These are phyloP conservation scores for Linnemannia zychae DNA, from an alignment of 192 early-diverging fungal species.

Conservation along the genomic window DNA sequence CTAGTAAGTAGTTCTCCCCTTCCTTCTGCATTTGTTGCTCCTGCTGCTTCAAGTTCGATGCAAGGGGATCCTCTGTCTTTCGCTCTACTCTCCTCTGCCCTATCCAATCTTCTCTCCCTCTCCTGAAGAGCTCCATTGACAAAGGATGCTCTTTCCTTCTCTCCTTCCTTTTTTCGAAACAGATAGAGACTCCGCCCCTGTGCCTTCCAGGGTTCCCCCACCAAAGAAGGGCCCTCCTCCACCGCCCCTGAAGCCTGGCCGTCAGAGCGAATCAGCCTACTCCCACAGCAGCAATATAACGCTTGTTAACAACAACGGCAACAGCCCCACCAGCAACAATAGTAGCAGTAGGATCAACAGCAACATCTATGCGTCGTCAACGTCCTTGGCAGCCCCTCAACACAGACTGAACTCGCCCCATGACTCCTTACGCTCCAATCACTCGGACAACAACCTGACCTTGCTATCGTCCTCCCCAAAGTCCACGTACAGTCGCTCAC, in stretches of 20 bases:
- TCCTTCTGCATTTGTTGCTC: background rate
- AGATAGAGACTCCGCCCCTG: conserved; percentile 43
- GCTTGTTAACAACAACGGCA: background rate
- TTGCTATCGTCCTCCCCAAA: conserved; percentile 50
- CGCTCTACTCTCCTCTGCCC: background rate
- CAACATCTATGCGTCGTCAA: conserved; percentile 13
- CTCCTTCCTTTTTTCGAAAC: conserved; percentile 6
- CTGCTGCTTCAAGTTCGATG: background rate
- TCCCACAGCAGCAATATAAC: conserved; percentile 13
- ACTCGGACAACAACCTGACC: conserved; percentile 40
- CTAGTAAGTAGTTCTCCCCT: conserved; percentile 14
- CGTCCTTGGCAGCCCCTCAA: conserved; percentile 4
- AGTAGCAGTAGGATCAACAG: conserved; percentile 15
- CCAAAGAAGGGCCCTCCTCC: conserved; percentile 57
- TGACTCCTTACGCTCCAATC: conserved; percentile 47
- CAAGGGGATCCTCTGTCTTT: background rate
- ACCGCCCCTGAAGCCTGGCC: conserved; percentile 35
- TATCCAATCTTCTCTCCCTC: background rate
- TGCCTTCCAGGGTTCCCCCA: conserved; percentile 33
- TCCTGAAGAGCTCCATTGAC: background rate
- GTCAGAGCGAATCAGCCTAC: conserved; percentile 21
- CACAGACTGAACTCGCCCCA: conserved; percentile 33
- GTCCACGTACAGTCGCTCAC: conserved; percentile 41
- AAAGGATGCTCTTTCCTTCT: background rate
- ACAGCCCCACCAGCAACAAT: conserved; percentile 8